Evolutionary conservation across 2,329 filamentous ascomycete species (phyloP).

Genomic region (Ascomycota sp.): DNA sequence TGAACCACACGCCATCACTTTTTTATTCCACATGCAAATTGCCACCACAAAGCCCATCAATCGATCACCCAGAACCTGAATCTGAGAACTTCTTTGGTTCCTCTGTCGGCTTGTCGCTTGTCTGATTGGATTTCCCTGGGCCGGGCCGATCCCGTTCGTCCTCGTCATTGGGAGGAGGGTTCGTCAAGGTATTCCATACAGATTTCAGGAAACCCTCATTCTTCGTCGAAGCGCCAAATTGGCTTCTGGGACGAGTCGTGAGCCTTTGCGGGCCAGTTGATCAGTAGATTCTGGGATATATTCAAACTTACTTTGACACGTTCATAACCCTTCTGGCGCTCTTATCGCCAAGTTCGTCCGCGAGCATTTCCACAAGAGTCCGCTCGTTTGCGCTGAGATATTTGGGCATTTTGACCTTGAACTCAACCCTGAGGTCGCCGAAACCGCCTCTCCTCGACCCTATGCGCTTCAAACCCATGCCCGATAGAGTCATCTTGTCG

Average conservation of each 20-base stretch:
- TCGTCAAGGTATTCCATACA: constrained; percentile 81
- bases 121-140: constrained; percentile 8
- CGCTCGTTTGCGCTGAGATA: constrained; percentile 79
- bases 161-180: constrained; percentile 36
- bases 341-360: constrained; percentile 87
- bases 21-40: background rate
- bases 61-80: constrained; percentile 12
- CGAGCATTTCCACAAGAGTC: constrained; percentile 82
- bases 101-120: constrained; percentile 8
- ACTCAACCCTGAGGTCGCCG: constrained; percentile 82
- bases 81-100: constrained; percentile 13
- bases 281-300: too few species aligned
- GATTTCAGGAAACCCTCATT: constrained; percentile 82
- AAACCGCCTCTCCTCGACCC: constrained; percentile 39
- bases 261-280: background rate
- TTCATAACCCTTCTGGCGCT: constrained; percentile 86
- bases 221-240: constrained; percentile 36
- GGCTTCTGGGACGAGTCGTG: constrained; percentile 7
- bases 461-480: constrained; percentile 86
- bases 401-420: constrained; percentile 87
- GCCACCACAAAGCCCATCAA: too few species aligned
- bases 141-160: too few species aligned
- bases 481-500: constrained; percentile 68
- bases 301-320: constrained; percentile 27
- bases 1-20: background rate